These are phyloP conservation scores for Podila horticola DNA, from an alignment of 192 early-diverging fungal genomes.

Conservation along the genomic window DNA sequence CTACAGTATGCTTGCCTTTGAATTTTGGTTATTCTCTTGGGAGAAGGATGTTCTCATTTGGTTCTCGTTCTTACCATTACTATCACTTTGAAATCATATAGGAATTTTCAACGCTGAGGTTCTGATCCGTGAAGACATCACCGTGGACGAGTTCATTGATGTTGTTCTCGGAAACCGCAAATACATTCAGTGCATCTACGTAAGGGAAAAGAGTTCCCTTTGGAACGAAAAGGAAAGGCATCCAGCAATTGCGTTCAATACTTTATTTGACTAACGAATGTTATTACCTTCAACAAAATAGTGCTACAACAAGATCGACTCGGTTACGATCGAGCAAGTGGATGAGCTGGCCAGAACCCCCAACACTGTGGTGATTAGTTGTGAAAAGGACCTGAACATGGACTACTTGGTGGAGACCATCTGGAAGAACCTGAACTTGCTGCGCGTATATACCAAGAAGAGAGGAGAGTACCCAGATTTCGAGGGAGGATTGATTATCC, in stretches of 20 bases:
- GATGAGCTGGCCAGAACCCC: slow-evolving; percentile 91
- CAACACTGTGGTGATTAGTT: slow-evolving; percentile 91
- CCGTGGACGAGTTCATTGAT: slow-evolving; percentile 98
- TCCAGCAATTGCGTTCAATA: neutral
- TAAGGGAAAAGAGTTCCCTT: slow-evolving; percentile 26
- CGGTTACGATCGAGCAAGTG: slow-evolving; percentile 94
- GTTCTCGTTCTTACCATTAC: neutral
- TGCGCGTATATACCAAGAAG: slow-evolving; percentile 97
- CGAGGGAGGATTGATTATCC: slow-evolving; percentile 89
- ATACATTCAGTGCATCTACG: slow-evolving; percentile 95
- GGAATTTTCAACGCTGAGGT: slow-evolving; percentile 98
- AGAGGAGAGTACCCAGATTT: slow-evolving; percentile 96
- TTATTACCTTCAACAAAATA: slow-evolving; percentile 2
- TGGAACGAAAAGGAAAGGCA: neutral
- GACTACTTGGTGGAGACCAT: slow-evolving; percentile 91
- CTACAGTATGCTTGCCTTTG: slow-evolving; percentile 73
- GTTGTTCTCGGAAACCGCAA: slow-evolving; percentile 98
- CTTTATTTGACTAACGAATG: neutral
- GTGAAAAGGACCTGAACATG: slow-evolving; percentile 92
- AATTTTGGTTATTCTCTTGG: neutral
- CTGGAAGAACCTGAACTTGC: slow-evolving; percentile 89
- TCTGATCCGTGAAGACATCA: slow-evolving; percentile 95
- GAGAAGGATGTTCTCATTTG: no score
- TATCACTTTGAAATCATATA: neutral
- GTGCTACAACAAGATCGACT: slow-evolving; percentile 98